Conservation (phyloP, 345 rosid species). For the Citrus glauca region DNA sequence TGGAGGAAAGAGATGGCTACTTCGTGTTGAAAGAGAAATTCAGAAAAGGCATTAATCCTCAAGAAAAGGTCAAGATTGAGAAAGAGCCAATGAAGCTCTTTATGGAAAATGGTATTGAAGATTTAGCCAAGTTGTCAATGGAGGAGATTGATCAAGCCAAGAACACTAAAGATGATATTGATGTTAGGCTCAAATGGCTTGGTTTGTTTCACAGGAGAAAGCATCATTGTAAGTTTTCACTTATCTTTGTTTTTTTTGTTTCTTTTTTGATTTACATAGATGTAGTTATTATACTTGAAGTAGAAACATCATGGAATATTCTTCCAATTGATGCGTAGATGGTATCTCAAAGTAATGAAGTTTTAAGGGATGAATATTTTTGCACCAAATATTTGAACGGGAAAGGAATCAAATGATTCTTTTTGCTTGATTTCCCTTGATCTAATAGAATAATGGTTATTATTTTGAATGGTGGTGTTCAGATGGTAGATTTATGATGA, state of each 20-base stretch:
- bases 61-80: constrained; percentile 83
- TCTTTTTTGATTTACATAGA: not conserved
- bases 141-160: constrained; percentile 70
- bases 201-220: constrained; percentile 93
- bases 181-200: constrained; percentile 96
- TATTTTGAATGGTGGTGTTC: constrained; percentile 3
- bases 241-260: not conserved
- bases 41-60: constrained; percentile 76
- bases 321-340: not conserved
- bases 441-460: not conserved
- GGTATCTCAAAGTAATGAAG: not conserved
- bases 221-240: constrained; percentile 59
- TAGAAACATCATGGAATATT: not conserved
- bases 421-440: not conserved
- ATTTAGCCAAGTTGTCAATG: constrained; percentile 64
- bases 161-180: constrained; percentile 67
- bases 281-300: not conserved
- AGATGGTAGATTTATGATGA: constrained; percentile 99
- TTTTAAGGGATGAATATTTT: not conserved
- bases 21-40: constrained; percentile 86
- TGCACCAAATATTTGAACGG: not conserved
- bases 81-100: constrained; percentile 82
- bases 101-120: constrained; percentile 73
- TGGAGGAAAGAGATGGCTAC: constrained; percentile 71
- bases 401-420: not conserved